Conservation (phyloP, 148 eudicot genomes). For the Heliosperma pusillum region DNA sequence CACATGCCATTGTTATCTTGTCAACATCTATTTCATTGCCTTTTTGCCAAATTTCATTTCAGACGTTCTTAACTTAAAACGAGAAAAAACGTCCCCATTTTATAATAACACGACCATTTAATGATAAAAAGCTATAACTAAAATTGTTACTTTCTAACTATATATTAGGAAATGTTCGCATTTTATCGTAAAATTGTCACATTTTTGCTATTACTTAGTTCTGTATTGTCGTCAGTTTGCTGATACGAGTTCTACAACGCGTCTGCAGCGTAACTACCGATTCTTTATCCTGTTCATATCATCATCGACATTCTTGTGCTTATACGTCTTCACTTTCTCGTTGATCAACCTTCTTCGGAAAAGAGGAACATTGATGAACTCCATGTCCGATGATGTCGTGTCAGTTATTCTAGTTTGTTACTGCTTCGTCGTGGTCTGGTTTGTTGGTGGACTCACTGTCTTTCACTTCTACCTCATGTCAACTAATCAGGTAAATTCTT, state of each 20-base stretch:
- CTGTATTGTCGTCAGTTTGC: not conserved
- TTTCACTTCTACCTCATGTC: conserved; percentile 72
- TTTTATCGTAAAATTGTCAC: too few relatives aligned
- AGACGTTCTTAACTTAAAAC: too few relatives aligned
- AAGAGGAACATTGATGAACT: conserved; percentile 30
- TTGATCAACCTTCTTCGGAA: conserved; percentile 42
- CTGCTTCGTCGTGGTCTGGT: conserved; percentile 73
- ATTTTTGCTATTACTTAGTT: too few relatives aligned
- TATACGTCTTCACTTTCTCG: conserved; percentile 60
- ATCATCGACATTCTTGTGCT: conserved; percentile 65
- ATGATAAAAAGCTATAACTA: too few relatives aligned
- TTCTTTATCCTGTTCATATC: conserved; percentile 70
- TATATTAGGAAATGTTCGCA: too few relatives aligned
- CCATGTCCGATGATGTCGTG: conserved; percentile 44
- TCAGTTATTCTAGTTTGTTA: conserved; percentile 64
- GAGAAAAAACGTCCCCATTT: too few relatives aligned
- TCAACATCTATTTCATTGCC: too few relatives aligned
- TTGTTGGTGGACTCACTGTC: conserved; percentile 75
- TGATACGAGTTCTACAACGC: conserved; percentile 13
- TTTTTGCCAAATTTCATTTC: too few relatives aligned
- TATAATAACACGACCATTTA: too few relatives aligned
- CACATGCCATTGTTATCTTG: not conserved
- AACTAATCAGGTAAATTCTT: conserved; percentile 87
- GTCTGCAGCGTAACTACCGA: conserved; percentile 77
- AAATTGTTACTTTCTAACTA: too few relatives aligned